Evolutionary conservation across 164 flowering plant species (phyloP), one percentile per base, ranked within the genome.

Genomic region (Macadamia tetraphylla): DNA sequence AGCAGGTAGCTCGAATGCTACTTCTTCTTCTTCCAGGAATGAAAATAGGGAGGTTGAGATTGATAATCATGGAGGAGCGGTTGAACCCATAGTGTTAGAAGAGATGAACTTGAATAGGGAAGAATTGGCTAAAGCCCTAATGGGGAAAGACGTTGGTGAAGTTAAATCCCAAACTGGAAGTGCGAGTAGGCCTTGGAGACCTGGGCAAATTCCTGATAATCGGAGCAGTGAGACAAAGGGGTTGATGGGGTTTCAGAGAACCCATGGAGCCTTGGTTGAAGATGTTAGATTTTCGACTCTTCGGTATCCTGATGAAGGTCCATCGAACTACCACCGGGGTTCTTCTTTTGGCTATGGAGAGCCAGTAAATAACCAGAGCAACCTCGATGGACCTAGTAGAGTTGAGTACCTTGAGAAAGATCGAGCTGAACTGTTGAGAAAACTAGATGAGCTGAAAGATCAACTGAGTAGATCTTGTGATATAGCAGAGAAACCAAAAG

Each of bases 371-470:
- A 73, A 71, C 64, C 62, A 17, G 55, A 68, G 59, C 32, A 71
- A 46, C 53, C 9, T 15, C 1, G 80, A 77, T 67, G 84, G 57
- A 17, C 15, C 69, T 60, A 59, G 66, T 40, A 81, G 75, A 67
- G 79, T 84, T 48, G 80, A 72, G 70, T 63, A 66, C 66, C 79
- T 86, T 32, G 88, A 86, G 58, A 79, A 78, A 67, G 92, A 88
- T 65, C 82, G 87, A 72, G 87, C 82, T 35, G 93, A 86, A 74
- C 87, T 94, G 44, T 67, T 88, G 49, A 82, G 84, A 68, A 84
- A 84, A 79, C 78, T 92, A 30, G 89, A 94, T 62, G 95, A 92
- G 79, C 75, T 92, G 62, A 86, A 81, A 74, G 83, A 86, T 66
- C 88, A 88, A 64, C 82, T 92, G n/a, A 79, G 74, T 58, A 77